Evolutionary conservation across 176 grass and related monocot genomes (phyloP), one percentile per base, ranked within the genome.

Genomic region (Rhynchospora breviuscula): DNA sequence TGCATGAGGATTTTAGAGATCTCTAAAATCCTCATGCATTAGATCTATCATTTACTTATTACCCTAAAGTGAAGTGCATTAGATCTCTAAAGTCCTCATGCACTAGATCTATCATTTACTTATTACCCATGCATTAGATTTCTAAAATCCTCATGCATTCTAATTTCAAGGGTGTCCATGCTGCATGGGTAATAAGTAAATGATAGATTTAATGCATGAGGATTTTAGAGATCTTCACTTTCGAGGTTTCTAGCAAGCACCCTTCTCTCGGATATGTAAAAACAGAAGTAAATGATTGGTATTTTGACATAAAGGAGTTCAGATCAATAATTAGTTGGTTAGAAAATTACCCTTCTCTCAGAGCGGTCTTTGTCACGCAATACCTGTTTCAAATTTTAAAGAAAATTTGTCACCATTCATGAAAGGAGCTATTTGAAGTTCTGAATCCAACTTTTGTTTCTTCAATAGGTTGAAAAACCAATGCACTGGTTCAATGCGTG

Each of bases 351-450:
- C 96, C 87, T 91, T 87, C 91, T 95, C 17, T 81, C 82, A 46
- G 93, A 90, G 81, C 87, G 60, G 56, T 94, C 91, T 85, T 98
- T 95, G 82, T 98, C 92, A 84, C 87, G 94, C 79, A 95, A 85
- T 82, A 89, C 92, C 92, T 98, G 83, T 59, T 87, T 75, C 53
- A 86, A 78, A 77, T 67, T 82, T 53, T 6, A 82, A 82, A 7
- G 2, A 65, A 87, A 87, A 49, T 22, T 59, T 47, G 68, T 59
- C 25, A 77, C 61, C 23, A 63, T 51, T 83, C 49, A 59, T 60
- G 3, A 85, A 84, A 84, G 23, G 18, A 18, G 61, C 33, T 56
- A 33, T 17, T 47, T 56, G 35, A 77, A 77, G 49, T 77, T 77
- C 73, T 7, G 49, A 31, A 15, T 8, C 17, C 10, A 52, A 75